phyloP scores from a whole-genome alignment of 129 eudicot genomes.

The Chrysanthemum lavandulifolium region DNA sequence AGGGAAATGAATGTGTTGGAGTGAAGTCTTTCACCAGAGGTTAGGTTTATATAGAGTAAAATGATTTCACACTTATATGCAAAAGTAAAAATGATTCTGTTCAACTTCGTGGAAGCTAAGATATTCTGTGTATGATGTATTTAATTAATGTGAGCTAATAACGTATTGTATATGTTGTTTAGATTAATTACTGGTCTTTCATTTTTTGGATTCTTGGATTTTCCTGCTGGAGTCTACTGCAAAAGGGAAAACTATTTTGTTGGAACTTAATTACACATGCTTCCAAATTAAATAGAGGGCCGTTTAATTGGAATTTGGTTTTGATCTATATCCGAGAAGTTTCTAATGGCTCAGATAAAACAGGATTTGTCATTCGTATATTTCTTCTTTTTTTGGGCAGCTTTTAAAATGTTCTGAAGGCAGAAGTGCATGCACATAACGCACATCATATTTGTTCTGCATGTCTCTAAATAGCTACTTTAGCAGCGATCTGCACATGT shows the following conservation, averaged over 20 bases:
- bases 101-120: slow-evolving; percentile 12
- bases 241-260: background rate
- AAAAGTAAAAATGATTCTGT: background rate
- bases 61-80: background rate
- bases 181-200: background rate
- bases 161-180: background rate
- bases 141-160: background rate
- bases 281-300: too few species aligned
- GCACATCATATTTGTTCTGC: background rate
- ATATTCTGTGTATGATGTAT: background rate
- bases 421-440: background rate
- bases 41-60: slow-evolving; percentile 9
- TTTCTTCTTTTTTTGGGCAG: background rate
- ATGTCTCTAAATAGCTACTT: background rate
- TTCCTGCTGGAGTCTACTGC: background rate
- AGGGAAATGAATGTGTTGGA: background rate
- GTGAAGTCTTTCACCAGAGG: background rate
- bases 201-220: background rate
- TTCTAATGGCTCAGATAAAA: background rate
- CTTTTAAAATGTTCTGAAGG: too few species aligned
- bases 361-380: too few species aligned
- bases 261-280: background rate
- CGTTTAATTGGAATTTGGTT: too few species aligned
- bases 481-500: background rate
- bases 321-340: background rate